These are phyloP conservation scores for Alternaria metachromatica DNA, from an alignment of 2,329 filamentous ascomycete genomes.

Conservation along the genomic window DNA sequence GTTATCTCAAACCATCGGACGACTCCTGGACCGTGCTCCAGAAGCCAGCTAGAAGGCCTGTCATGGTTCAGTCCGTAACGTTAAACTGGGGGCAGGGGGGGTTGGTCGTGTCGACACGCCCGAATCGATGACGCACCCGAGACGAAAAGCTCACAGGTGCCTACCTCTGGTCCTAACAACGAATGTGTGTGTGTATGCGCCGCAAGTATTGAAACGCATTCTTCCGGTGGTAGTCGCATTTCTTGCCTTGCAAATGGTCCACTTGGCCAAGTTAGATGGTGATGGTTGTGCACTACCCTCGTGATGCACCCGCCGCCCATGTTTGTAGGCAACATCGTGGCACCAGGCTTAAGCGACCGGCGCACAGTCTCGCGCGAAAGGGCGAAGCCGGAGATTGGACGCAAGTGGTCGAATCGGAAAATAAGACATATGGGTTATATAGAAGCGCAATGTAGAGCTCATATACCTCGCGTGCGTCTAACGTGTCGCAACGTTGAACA, in stretches of 20 bases:
- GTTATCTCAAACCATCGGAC: not conserved
- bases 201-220: conserved; percentile 3
- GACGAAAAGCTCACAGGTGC: not conserved
- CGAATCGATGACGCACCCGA: not conserved
- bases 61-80: conserved; percentile 1
- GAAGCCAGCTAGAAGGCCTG: not conserved
- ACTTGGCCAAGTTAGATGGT: not conserved
- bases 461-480: conserved; percentile 17
- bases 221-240: conserved; percentile 5
- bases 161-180: not conserved
- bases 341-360: conserved; percentile 15
- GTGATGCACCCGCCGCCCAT: conserved; percentile 6
- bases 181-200: not conserved
- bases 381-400: conserved; percentile 16
- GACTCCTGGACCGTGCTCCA: not conserved
- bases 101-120: not conserved
- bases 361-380: conserved; percentile 16
- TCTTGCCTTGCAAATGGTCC: not conserved
- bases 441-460: conserved; percentile 8
- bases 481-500: not conserved
- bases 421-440: conserved; percentile 5
- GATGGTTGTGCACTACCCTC: conserved; percentile 4
- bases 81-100: not conserved
- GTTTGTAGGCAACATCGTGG: not conserved
- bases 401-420: conserved; percentile 16